Percentiles rank a stretch among this genome's conserved stretches.
phyloP scores from a whole-genome alignment of 129 eudicot genomes.

The Helianthus annuus region HanXRQr2.0-SUNRISE NC_035433.2:6218381-6218880 shows the following conservation, averaged over 20 bases:
- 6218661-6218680: slow-evolving; percentile 70
- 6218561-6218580: background rate
- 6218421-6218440: too few species aligned
- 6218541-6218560: background rate
- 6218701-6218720: too few species aligned
- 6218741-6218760: background rate
- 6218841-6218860: too few species aligned
- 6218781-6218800: background rate
- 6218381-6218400: background rate
- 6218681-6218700: slow-evolving; percentile 41
- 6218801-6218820: background rate
- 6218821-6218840: too few species aligned
- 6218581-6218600: background rate
- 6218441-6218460: too few species aligned
- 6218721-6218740: too few species aligned
- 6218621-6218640: slow-evolving; percentile 53
- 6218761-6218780: background rate
- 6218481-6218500: background rate
- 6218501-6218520: slow-evolving; percentile 13
- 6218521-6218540: slow-evolving; percentile 7
- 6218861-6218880: too few species aligned
- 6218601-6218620: slow-evolving; percentile 26
- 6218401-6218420: too few species aligned
- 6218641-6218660: slow-evolving; percentile 57
- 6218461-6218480: background rate